These are phyloP conservation scores for Arachnopeziza araneosa DNA, from an alignment of 2,329 filamentous ascomycete species.

Conservation along the genomic window DNA sequence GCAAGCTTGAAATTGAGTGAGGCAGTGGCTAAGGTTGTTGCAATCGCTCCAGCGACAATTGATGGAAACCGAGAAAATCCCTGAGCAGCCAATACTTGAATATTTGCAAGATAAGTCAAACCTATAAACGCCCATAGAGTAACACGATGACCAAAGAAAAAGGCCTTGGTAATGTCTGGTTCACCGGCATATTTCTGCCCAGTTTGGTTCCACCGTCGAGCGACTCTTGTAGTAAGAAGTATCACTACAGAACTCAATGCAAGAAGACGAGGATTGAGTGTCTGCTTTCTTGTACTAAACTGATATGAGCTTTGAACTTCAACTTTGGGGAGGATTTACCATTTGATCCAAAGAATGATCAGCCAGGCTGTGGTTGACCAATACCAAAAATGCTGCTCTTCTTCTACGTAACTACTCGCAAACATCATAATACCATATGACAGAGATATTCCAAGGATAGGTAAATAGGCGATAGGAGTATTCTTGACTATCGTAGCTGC, in stretches of 20 bases:
- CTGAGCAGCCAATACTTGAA: conserved; percentile 21
- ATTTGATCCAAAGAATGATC: conserved; percentile 44
- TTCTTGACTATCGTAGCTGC: conserved; percentile 37
- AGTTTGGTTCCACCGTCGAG: conserved; percentile 89
- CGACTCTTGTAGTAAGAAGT: conserved; percentile 58
- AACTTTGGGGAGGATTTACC: conserved; percentile 16
- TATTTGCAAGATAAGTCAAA: conserved; percentile 57
- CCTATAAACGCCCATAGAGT: conserved; percentile 72
- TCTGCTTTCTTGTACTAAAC: conserved; percentile 20
- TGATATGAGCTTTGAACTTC: conserved; percentile 13
- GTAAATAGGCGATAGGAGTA: conserved; percentile 31
- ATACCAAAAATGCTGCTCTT: conserved; percentile 99
- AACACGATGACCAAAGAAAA: conserved; percentile 57
- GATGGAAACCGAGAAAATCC: conserved; percentile 26
- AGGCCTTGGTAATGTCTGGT: conserved; percentile 73
- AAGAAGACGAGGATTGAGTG: conserved; percentile 9
- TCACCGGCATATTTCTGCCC: conserved; percentile 94
- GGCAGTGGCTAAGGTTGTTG: conserved; percentile 41
- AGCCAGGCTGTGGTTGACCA: conserved; percentile 75
- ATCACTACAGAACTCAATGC: conserved; percentile 37
- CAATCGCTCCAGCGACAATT: conserved; percentile 27
- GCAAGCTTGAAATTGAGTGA: conserved; percentile 83
- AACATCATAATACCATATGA: conserved; percentile 90
- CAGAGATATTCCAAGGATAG: conserved; percentile 47
- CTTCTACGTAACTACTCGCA: conserved; percentile 94